phyloP scores from a whole-genome alignment of 148 eudicot genomes.

The Pharnaceum exiguum region DNA sequence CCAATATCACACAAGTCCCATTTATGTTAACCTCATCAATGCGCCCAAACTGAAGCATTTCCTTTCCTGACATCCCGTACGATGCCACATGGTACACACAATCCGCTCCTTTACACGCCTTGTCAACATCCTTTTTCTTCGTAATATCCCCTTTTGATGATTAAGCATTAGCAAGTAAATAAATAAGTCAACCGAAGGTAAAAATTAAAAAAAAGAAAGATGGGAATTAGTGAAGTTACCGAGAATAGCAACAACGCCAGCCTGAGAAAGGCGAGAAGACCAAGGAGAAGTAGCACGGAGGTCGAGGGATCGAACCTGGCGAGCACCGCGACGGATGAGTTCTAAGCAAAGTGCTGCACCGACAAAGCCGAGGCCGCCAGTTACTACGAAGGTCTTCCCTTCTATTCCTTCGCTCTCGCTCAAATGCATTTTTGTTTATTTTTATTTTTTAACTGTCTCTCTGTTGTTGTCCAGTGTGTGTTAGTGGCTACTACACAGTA shows the following conservation, averaged over 20 bases:
- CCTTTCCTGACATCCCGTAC: slow-evolving; percentile 96
- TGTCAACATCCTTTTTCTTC: slow-evolving; percentile 58
- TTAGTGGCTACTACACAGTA: too few relatives aligned
- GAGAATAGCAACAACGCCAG: slow-evolving; percentile 34
- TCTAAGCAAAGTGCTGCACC: slow-evolving; percentile 82
- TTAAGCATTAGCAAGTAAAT: too few relatives aligned
- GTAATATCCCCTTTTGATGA: slow-evolving; percentile 86
- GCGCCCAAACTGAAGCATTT: slow-evolving; percentile 87
- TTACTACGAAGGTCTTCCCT: slow-evolving; percentile 66
- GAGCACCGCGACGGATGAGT: slow-evolving; percentile 71
- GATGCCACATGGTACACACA: slow-evolving; percentile 95
- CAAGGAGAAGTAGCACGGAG: slow-evolving; percentile 47
- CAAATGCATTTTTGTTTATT: slow-evolving; percentile 50
- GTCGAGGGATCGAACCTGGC: slow-evolving; percentile 59
- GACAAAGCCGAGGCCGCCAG: slow-evolving; percentile 76
- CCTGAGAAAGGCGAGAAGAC: slow-evolving; percentile 34
- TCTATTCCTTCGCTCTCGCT: slow-evolving; percentile 94
- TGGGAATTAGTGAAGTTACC: slow-evolving; percentile 38
- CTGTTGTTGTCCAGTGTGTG: too few relatives aligned
- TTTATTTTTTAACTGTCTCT: not conserved
- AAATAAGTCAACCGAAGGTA: too few relatives aligned
- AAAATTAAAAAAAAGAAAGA: not conserved
- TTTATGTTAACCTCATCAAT: slow-evolving; percentile 69
- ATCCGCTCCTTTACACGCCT: slow-evolving; percentile 67
- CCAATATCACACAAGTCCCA: slow-evolving; percentile 74